These are phyloP conservation scores for Colletotrichum sojae DNA, from an alignment of 2,329 filamentous ascomycete species.

Conservation along the genomic window DNA sequence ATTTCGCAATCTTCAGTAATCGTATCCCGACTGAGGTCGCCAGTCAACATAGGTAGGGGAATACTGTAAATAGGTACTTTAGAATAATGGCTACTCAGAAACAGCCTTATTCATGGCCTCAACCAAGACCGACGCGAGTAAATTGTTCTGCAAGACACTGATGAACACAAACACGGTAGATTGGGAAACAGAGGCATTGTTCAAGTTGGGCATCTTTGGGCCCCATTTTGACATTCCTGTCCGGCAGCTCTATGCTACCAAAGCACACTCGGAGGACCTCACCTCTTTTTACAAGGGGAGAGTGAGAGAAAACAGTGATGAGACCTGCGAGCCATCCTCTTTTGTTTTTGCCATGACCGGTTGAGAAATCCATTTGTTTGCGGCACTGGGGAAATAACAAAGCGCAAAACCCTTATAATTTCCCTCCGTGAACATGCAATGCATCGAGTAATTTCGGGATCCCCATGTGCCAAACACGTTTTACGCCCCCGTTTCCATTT, in stretches of 20 bases:
- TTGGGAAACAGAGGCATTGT: conserved; percentile 5
- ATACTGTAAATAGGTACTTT: too few species aligned
- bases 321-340: conserved; percentile 35
- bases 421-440: conserved; percentile 42
- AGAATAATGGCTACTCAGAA: too few species aligned
- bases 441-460: conserved; percentile 42
- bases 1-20: too few species aligned
- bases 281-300: conserved; percentile 17
- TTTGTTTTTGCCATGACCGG: conserved; percentile 39
- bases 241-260: conserved; percentile 40
- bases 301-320: conserved; percentile 22
- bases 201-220: conserved; percentile 40
- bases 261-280: conserved; percentile 37
- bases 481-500: conserved; percentile 42
- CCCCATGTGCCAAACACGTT: conserved; percentile 42
- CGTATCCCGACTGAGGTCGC: too few species aligned
- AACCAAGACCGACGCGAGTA: too few species aligned
- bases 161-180: not conserved
- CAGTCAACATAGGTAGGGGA: too few species aligned
- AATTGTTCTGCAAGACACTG: too few species aligned
- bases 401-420: conserved; percentile 41
- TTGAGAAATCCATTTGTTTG: conserved; percentile 42
- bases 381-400: conserved; percentile 39
- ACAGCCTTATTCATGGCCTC: too few species aligned
- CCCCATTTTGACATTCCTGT: conserved; percentile 39